Conservation (phyloP, 352 stramenopile genomes). For the Phytophthora chlamydospora region DNA sequence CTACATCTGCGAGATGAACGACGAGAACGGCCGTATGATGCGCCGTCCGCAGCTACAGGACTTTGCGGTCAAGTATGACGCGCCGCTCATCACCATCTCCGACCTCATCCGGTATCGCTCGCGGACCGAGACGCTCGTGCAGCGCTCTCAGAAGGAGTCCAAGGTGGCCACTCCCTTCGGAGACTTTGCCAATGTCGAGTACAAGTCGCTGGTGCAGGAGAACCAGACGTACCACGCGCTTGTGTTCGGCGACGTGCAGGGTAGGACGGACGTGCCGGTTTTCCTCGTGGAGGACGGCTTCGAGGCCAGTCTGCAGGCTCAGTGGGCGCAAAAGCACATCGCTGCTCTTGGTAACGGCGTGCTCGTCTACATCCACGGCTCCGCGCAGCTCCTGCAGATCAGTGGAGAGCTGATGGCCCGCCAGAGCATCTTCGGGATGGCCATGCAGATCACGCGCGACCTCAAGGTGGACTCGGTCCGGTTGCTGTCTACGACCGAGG, state of each 20-base stretch:
- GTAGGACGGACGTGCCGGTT: slow-evolving; percentile 48
- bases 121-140: slow-evolving; percentile 71
- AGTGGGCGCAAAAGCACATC: slow-evolving; percentile 77
- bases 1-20: slow-evolving; percentile 91
- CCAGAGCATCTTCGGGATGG: slow-evolving; percentile 86
- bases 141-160: slow-evolving; percentile 40
- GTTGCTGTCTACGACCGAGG: slow-evolving; percentile 51
- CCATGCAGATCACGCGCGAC: slow-evolving; percentile 73
- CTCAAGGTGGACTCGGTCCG: slow-evolving; percentile 60
- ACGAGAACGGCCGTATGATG: slow-evolving; percentile 81
- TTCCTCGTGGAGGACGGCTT: slow-evolving; percentile 74
- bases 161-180: slow-evolving; percentile 72
- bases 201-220: slow-evolving; percentile 68
- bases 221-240: slow-evolving; percentile 65
- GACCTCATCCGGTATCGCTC: slow-evolving; percentile 95
- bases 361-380: slow-evolving; percentile 70
- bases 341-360: slow-evolving; percentile 46
- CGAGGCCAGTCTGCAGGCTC: slow-evolving; percentile 53
- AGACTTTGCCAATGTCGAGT: slow-evolving; percentile 64
- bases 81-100: slow-evolving; percentile 97
- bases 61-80: slow-evolving; percentile 91
- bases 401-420: slow-evolving; percentile 84
- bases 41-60: slow-evolving; percentile 79
- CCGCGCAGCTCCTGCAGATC: slow-evolving; percentile 67
- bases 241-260: slow-evolving; percentile 48